Base-by-base conservation (phyloP, 2,329 filamentous ascomycete genomes). In the Pseudocercospora ulei region DNA sequence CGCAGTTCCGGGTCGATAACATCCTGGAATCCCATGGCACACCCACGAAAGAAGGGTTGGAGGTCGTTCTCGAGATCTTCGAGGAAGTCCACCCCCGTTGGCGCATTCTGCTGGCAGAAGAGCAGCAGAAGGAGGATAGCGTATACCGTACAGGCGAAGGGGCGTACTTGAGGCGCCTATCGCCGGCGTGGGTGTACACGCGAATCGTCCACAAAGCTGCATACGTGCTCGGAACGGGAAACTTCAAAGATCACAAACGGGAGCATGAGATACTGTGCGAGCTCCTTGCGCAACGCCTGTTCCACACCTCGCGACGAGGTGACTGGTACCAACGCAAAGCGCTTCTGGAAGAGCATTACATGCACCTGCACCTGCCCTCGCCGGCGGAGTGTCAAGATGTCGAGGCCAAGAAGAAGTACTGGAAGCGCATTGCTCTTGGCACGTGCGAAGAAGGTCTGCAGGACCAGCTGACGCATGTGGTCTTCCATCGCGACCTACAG, bases 301-400 rank as follows among this genome's bases (percentile, higher is more conserved):
- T 96, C 53, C 87, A 96, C 53, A 71, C 82, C 27, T 76, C 86
- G 1, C 75, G 87, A 17, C 75, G 90, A 26, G 90, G 90, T 0
- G 76, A 78, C 0, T 98, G 90, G 90, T 96, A 96, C 58, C 87
- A 95, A 56, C 82, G 90, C 12, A 94, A 92, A 62, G 90, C 88
- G 1, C 66, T 98, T 1, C 62, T 98, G 1, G 90, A 98, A 64
- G 90, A 98, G 59, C 86, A 92, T 57, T 96, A 98, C 60, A 87
- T 96, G 82, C 72, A 77, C 55, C 67, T 71, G 3, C 57, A 82
- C 4, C 69, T 67, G 18, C 65, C 71, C 0, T 60, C 60, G 2
- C 57, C 57, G 11, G 24, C 46, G 11, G 63, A 65, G 2, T 66
- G 62, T 17, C 65, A 67, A 25, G 65, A 57, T 24, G 62, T 69